phyloP scores from a whole-genome alignment of 495 filamentous ascomycete genomes.

The Xylaria bambusicola region DNA sequence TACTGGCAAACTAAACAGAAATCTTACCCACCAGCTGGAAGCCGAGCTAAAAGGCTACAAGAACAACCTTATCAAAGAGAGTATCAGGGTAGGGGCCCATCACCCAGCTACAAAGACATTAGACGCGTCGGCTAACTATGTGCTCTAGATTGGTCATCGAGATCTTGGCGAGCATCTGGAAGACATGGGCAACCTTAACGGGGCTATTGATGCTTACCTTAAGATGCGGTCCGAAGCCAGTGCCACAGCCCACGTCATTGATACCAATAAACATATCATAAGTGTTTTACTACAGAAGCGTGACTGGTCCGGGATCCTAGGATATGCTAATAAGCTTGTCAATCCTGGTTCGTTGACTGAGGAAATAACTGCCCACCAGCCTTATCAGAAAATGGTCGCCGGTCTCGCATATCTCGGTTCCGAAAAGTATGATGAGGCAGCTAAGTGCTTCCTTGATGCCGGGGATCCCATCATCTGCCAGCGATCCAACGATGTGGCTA shows the following conservation, averaged over 20 bases:
- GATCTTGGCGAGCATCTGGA: constrained; percentile 51
- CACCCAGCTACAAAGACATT: background rate
- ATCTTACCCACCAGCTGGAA: constrained; percentile 72
- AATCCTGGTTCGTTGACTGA: constrained; percentile 52
- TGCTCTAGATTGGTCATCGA: constrained; percentile 48
- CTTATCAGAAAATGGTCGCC: constrained; percentile 65
- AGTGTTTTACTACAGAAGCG: constrained; percentile 45
- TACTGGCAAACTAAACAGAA: constrained; percentile 62
- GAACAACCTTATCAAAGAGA: constrained; percentile 97
- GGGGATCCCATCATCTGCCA: constrained; percentile 53
- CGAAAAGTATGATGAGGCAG: constrained; percentile 70
- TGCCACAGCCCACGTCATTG: constrained; percentile 45
- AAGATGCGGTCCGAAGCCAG: constrained; percentile 52
- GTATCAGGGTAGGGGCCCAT: constrained; percentile 70
- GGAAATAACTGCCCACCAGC: constrained; percentile 57
- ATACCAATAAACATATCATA: constrained; percentile 46
- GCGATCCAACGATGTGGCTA: constrained; percentile 71
- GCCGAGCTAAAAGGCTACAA: constrained; percentile 89
- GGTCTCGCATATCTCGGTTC: constrained; percentile 72
- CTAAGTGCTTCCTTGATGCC: constrained; percentile 66
- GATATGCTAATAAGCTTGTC: constrained; percentile 68
- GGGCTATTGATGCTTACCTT: constrained; percentile 41
- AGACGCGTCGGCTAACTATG: background rate
- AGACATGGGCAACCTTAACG: constrained; percentile 42
- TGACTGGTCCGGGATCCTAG: constrained; percentile 56